A percentile compares a stretch with the other conserved stretches of the same genome.
Evolutionary conservation across 1,139 yeast species (phyloP).

Genomic region (Scheffersomyces illinoinensis): DNA sequence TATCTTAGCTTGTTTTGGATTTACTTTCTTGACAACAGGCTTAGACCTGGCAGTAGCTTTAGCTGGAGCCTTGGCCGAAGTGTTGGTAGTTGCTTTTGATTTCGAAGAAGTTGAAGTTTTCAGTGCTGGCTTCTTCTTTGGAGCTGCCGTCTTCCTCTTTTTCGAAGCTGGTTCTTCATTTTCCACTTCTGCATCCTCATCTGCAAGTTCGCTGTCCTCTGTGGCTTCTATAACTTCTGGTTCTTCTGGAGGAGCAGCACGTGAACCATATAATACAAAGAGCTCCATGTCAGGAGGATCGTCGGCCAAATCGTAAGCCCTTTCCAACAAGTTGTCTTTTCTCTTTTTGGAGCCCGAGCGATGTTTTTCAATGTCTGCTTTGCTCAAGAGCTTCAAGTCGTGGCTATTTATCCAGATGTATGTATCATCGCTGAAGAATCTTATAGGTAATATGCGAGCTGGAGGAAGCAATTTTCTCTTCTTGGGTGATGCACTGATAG

Average conservation of each 20-base stretch:
- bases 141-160: slow-evolving; percentile 12
- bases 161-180: slow-evolving; percentile 13
- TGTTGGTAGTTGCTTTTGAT: slow-evolving; percentile 1
- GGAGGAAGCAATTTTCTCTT: slow-evolving; percentile 18
- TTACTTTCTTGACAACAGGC: slow-evolving; percentile 4
- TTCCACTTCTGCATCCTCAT: slow-evolving; percentile 10
- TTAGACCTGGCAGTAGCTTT: not conserved
- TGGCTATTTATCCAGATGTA: slow-evolving; percentile 57
- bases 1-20: slow-evolving; percentile 6
- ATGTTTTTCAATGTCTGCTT: slow-evolving; percentile 29
- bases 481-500: slow-evolving; percentile 7
- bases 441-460: slow-evolving; percentile 41
- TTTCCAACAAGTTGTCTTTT: slow-evolving; percentile 36
- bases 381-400: slow-evolving; percentile 39
- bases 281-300: slow-evolving; percentile 46
- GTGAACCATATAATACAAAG: slow-evolving; percentile 45
- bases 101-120: slow-evolving; percentile 2
- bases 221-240: slow-evolving; percentile 11
- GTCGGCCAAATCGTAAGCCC: slow-evolving; percentile 41
- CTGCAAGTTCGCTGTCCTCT: slow-evolving; percentile 10
- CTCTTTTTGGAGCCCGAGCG: slow-evolving; percentile 24
- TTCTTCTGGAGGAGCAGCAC: slow-evolving; percentile 31
- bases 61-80: slow-evolving; percentile 5
- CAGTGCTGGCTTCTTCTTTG: slow-evolving; percentile 6
- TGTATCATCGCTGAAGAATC: slow-evolving; percentile 67